Base-by-base conservation (phyloP, 176 grass and related monocot genomes). In the Coix lacrymajobi region DNA sequence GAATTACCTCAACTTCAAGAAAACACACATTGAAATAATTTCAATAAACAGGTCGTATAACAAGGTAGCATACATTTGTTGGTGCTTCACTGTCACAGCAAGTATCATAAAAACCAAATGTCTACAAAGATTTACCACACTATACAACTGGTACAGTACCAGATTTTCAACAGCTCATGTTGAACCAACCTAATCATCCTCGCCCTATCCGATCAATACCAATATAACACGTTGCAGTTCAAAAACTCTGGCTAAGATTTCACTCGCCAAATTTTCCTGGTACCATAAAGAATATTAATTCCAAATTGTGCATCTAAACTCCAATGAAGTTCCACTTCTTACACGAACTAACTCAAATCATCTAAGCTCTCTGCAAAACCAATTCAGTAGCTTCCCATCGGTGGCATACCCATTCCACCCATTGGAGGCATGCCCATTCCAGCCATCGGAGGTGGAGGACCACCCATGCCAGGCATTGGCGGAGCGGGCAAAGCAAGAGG, bases 401-500 rank as follows among this genome's bases (percentile, higher is more conserved):
- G 89, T 12, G 93, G 93, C 83, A 88, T 88, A 1, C 66, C 86
- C 73, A 88, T 72, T 32, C 74, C 76, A 1, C 85, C 79, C 91
- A 93, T 88, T 0, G 88, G 91, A 66, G 95, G 95, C 92, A 97
- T 97, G 32, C 92, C 92, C 95, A 94, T 94, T 11, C 86, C 87
- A 1, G 66, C 81, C 85, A 95, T 92, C 6, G 89, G 79, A 62
- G 89, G 85, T 6, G 92, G 89, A 73, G 80, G 78, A 15, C 85
- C 90, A 0, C 87, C 92, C 92, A 94, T 93, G 37, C 96, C 92
- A 63, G 92, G 85, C 28, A 87, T 81, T 10, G 93, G 93, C 37
- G 96, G 96, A 13, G 96, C 92, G 29, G 92, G 96, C 61, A 98
- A 77, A 33, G 96, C 96, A 12, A 98, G 92, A 67, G 92, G 96